These are phyloP conservation scores for Microsporum audouinii DNA, from an alignment of 2,329 filamentous ascomycete genomes.

Conservation along the genomic window DNA sequence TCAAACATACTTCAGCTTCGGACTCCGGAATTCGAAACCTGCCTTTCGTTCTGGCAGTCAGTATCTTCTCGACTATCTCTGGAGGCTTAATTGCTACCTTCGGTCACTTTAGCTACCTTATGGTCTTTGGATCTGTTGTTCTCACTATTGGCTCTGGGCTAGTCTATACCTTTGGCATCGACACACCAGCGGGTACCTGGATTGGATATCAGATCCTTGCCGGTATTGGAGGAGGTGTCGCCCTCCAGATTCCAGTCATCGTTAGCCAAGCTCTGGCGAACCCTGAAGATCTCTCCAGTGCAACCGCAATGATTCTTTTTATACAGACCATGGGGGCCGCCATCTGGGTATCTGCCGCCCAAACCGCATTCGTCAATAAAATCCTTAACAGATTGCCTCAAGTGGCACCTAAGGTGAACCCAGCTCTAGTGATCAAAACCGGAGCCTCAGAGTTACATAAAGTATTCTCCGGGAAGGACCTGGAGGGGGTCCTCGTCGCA, in stretches of 20 bases:
- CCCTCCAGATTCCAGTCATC: conserved; percentile 16
- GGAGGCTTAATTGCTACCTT: conserved; percentile 11
- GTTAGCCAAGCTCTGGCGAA: conserved; percentile 16
- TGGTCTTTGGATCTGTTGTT: conserved; percentile 17
- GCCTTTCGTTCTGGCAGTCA: conserved; percentile 28
- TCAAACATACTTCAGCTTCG: conserved; percentile 31
- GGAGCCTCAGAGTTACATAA: conserved; percentile 50
- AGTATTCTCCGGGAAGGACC: conserved; percentile 36
- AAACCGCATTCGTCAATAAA: conserved; percentile 16
- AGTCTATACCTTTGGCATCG: conserved; percentile 20
- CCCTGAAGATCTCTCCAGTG: conserved; percentile 14
- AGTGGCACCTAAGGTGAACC: conserved; percentile 30
- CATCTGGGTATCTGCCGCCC: conserved; percentile 17
- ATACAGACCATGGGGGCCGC: conserved; percentile 16
- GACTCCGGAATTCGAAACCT: conserved; percentile 25
- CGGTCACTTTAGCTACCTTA: conserved; percentile 19
- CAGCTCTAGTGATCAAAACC: conserved; percentile 32
- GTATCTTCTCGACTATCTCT: conserved; percentile 16
- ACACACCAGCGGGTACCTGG: conserved; percentile 17
- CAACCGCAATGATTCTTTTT: conserved; percentile 19
- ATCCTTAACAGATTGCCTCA: conserved; percentile 9
- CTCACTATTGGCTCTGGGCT: conserved; percentile 22
- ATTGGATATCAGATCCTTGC: conserved; percentile 20
- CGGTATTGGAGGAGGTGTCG: conserved; percentile 18
- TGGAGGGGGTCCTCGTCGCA: conserved; percentile 8